Conservation (phyloP, 2,329 filamentous ascomycete species). For the Diaporthe caulivora region DNA sequence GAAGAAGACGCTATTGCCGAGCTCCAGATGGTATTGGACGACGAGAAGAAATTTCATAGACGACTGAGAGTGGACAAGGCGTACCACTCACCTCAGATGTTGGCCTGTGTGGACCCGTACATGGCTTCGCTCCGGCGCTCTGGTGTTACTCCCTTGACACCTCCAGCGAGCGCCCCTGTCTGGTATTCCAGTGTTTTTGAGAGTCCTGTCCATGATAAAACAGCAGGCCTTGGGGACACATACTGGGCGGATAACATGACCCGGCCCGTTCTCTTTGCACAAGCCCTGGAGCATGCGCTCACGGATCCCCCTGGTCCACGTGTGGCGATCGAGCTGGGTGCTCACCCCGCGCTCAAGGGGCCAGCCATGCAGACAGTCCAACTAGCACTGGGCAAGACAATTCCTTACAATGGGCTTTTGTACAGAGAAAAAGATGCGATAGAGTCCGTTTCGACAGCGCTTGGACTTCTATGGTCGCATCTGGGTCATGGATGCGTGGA, state of each 20-base stretch:
- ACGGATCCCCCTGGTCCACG: conserved; percentile 38
- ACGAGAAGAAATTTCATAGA: conserved; percentile 50
- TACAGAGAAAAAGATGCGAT: background rate
- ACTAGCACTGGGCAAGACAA: background rate
- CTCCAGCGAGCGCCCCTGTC: background rate
- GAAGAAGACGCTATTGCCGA: conserved; percentile 46
- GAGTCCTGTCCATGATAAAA: background rate
- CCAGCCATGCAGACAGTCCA: conserved; percentile 50
- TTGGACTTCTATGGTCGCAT: background rate
- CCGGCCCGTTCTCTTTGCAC: conserved; percentile 52
- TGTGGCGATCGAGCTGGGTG: conserved; percentile 51
- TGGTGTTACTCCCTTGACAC: background rate
- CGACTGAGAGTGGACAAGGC: conserved; percentile 55
- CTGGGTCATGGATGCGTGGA: background rate
- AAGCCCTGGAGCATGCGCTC: conserved; percentile 45
- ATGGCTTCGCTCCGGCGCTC: conserved; percentile 16
- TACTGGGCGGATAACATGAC: conserved; percentile 35
- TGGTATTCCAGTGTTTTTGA: background rate
- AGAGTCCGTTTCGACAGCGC: background rate
- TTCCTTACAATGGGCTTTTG: conserved; percentile 46
- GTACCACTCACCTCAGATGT: conserved; percentile 59
- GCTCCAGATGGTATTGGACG: conserved; percentile 46
- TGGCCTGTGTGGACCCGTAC: conserved; percentile 50
- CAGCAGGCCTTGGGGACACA: background rate
- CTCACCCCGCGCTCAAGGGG: conserved; percentile 51